A percentile compares a stretch with the other conserved stretches of the same genome.
Conservation (phyloP, 495 filamentous ascomycete species). For the Talaromyces stipitatus region DNA sequence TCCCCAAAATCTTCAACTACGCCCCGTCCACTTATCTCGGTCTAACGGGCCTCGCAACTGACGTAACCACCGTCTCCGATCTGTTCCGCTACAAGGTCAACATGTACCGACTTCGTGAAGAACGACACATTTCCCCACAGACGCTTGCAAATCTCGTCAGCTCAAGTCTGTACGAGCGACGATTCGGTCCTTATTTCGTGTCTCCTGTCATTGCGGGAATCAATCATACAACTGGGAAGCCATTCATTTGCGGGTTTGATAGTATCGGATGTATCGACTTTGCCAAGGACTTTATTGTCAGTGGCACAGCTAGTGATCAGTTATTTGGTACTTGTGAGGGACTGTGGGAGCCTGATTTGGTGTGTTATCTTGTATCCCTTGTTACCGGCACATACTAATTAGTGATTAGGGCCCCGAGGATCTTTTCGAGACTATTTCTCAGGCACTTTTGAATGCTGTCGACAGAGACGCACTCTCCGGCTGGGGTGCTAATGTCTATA, state of each 20-base stretch:
- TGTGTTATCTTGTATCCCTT: constrained; percentile 33
- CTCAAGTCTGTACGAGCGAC: constrained; percentile 80
- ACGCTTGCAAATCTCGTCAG: constrained; percentile 96
- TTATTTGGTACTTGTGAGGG: constrained; percentile 98
- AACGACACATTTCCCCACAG: constrained; percentile 86
- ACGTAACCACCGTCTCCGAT: constrained; percentile 89
- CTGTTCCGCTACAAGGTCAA: constrained; percentile 99
- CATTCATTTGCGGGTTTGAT: constrained; percentile 98
- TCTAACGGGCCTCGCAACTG: constrained; percentile 90
- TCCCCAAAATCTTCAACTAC: constrained; percentile 99
- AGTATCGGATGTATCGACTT: constrained; percentile 99
- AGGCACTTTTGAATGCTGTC: constrained; percentile 91
- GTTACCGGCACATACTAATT: not conserved
- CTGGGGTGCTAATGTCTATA: constrained; percentile 97
- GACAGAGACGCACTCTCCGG: constrained; percentile 94
- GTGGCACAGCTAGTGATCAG: constrained; percentile 92
- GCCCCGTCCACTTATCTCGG: constrained; percentile 89
- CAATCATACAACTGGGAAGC: constrained; percentile 82
- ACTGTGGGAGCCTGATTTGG: constrained; percentile 94
- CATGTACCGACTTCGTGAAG: constrained; percentile 98
- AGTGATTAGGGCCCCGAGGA: constrained; percentile 69
- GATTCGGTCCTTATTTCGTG: constrained; percentile 95
- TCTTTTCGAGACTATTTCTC: constrained; percentile 96
- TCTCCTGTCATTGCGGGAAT: constrained; percentile 90
- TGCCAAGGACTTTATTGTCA: constrained; percentile 98